Evolutionary conservation across 495 filamentous ascomycete genomes (phyloP).

Genomic region (Echria macrotheca): DNA sequence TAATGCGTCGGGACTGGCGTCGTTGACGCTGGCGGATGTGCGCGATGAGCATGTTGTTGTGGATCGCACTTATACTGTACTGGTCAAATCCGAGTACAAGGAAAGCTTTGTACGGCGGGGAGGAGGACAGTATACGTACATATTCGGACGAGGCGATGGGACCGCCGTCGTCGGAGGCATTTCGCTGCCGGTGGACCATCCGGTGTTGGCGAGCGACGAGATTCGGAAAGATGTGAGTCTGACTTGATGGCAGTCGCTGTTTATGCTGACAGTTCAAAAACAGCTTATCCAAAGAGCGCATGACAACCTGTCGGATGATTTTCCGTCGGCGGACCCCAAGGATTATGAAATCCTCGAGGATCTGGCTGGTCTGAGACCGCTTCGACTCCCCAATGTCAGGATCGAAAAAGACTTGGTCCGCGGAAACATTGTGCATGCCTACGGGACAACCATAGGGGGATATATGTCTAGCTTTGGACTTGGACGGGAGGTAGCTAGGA

Average conservation of each 20-base stretch:
- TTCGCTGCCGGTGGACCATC: constrained; percentile 4
- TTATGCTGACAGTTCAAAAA: background rate
- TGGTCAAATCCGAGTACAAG: constrained; percentile 12
- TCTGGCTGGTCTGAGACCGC: constrained; percentile 11
- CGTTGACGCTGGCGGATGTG: constrained; percentile 12
- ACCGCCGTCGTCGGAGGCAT: constrained; percentile 16
- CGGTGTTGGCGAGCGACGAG: background rate
- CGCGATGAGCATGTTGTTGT: constrained; percentile 6
- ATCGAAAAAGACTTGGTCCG: constrained; percentile 8
- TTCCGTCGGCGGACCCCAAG: constrained; percentile 1
- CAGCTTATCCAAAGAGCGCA: constrained; percentile 11
- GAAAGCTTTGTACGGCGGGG: constrained; percentile 7
- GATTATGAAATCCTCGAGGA: constrained; percentile 12
- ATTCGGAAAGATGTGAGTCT: constrained; percentile 11
- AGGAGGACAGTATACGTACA: constrained; percentile 8
- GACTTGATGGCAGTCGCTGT: background rate
- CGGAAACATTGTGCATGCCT: background rate
- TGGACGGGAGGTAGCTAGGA: background rate
- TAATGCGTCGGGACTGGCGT: constrained; percentile 10
- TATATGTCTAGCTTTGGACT: background rate
- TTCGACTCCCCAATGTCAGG: constrained; percentile 8
- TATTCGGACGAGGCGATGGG: constrained; percentile 15
- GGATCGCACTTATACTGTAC: constrained; percentile 12
- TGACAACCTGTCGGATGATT: constrained; percentile 10
- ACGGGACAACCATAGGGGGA: constrained; percentile 1